phyloP scores from a whole-genome alignment of 306 rosid genomes.

The Rosa rugosa region DNA sequence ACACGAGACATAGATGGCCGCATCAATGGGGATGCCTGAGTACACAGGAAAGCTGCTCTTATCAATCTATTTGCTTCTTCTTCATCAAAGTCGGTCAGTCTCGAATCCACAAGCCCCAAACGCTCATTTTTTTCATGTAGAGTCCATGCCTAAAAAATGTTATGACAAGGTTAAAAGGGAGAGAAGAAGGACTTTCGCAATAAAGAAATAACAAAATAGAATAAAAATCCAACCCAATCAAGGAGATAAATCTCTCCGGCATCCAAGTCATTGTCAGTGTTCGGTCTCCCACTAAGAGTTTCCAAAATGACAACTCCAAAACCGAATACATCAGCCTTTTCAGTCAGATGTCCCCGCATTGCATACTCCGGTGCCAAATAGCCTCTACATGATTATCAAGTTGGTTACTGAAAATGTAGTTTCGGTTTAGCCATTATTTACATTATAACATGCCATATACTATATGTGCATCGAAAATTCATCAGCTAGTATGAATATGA shows the following conservation, averaged over 20 bases:
- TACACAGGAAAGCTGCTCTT: constrained; percentile 24
- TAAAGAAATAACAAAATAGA: not conserved
- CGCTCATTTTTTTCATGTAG: constrained; percentile 16
- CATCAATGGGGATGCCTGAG: constrained; percentile 25
- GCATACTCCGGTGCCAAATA: constrained; percentile 35
- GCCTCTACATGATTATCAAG: constrained; percentile 22
- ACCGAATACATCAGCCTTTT: constrained; percentile 25
- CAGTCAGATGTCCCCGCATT: constrained; percentile 25
- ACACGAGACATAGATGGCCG: constrained; percentile 34
- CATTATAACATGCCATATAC: not conserved
- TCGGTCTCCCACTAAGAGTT: constrained; percentile 30
- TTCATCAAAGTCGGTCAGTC: constrained; percentile 14
- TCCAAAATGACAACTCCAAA: constrained; percentile 28
- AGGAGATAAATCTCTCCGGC: constrained; percentile 19
- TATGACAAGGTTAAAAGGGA: not conserved
- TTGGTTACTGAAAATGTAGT: too few species aligned
- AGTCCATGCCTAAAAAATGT: constrained; percentile 22
- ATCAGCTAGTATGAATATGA: not conserved
- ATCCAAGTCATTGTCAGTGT: not conserved
- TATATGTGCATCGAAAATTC: too few species aligned
- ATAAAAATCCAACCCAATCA: constrained; percentile 16
- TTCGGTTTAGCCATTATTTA: not conserved
- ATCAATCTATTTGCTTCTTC: constrained; percentile 19
- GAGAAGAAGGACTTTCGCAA: not conserved
- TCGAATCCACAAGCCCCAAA: constrained; percentile 24